Conservation (phyloP, 2,329 filamentous ascomycete species). For the Diaporthe amygdali region DNA sequence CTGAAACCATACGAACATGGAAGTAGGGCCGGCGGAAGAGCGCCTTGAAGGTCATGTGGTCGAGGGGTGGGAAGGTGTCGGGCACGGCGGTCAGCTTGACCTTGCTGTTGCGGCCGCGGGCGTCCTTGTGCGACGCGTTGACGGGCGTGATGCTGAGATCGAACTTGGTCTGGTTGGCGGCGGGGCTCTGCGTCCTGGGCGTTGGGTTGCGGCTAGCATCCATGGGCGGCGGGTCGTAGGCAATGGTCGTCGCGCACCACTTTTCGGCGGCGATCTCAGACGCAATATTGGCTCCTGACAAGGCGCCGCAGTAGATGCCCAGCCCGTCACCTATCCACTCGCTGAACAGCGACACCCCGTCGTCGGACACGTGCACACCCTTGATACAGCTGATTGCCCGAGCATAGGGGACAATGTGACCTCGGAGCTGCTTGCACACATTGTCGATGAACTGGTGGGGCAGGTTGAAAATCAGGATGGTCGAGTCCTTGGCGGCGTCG, state of each 20-base stretch:
- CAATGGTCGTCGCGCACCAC: constrained; percentile 96
- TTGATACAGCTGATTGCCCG: constrained; percentile 98
- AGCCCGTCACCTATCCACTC: constrained; percentile 92
- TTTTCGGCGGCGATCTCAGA: constrained; percentile 94
- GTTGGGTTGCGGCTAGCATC: constrained; percentile 79
- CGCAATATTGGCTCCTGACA: constrained; percentile 96
- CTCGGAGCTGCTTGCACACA: constrained; percentile 82
- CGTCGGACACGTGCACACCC: constrained; percentile 89
- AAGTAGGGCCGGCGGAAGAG: constrained; percentile 98
- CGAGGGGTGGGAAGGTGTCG: constrained; percentile 81
- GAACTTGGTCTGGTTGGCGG: constrained; percentile 46
- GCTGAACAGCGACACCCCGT: constrained; percentile 87
- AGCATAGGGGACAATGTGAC: constrained; percentile 89
- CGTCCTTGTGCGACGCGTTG: constrained; percentile 70
- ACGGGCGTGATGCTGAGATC: constrained; percentile 55
- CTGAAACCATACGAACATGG: constrained; percentile 90
- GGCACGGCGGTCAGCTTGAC: constrained; percentile 78
- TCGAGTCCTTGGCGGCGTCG: constrained; percentile 81
- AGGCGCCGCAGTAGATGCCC: constrained; percentile 94
- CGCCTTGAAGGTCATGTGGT: constrained; percentile 80
- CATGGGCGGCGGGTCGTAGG: constrained; percentile 89
- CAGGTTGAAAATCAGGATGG: constrained; percentile 94
- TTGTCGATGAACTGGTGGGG: constrained; percentile 94
- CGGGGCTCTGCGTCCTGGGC: constrained; percentile 52
- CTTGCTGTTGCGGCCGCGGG: constrained; percentile 69